phyloP scores from a whole-genome alignment of 2,329 filamentous ascomycete genomes.

The Emergomyces africanus region DNA sequence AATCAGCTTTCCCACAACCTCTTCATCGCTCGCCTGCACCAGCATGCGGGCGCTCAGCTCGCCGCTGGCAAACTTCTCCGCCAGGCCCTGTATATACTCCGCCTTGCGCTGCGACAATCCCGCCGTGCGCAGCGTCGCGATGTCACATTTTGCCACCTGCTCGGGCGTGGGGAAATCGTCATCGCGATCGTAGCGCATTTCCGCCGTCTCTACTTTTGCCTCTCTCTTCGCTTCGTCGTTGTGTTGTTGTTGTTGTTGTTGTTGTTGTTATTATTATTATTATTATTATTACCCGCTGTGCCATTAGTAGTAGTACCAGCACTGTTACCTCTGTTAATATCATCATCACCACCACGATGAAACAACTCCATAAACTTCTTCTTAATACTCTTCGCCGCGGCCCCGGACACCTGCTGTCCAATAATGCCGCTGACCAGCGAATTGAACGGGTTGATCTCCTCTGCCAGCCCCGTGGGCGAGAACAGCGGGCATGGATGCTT shows the following conservation, averaged over 20 bases:
- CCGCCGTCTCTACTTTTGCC: constrained; percentile 8
- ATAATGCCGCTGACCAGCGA: constrained; percentile 78
- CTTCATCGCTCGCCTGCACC: constrained; percentile 67
- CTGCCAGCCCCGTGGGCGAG: constrained; percentile 65
- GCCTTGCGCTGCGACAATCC: constrained; percentile 91
- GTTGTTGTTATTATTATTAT: too few relatives aligned
- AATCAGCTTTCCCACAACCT: constrained; percentile 67
- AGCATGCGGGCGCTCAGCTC: constrained; percentile 67
- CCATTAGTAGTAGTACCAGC: not conserved
- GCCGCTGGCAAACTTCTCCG: constrained; percentile 62
- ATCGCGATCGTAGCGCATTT: constrained; percentile 3
- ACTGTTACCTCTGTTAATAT: not conserved
- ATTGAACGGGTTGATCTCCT: constrained; percentile 79
- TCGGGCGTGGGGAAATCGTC: constrained; percentile 61
- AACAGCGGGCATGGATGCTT: constrained; percentile 68
- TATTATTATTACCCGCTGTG: too few relatives aligned
- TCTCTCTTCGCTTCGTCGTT: too few relatives aligned
- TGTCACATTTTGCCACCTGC: constrained; percentile 50
- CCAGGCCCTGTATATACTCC: constrained; percentile 81
- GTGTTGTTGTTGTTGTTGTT: too few relatives aligned
- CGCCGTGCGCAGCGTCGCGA: constrained; percentile 63
- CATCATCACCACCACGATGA: constrained; percentile 18
- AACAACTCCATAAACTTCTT: constrained; percentile 72
- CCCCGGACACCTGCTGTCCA: constrained; percentile 89
- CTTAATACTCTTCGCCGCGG: constrained; percentile 81